Percentiles rank a stretch among this genome's conserved stretches.
Conservation (phyloP, 345 rosid genomes). For the Eucalyptus albens region DNA sequence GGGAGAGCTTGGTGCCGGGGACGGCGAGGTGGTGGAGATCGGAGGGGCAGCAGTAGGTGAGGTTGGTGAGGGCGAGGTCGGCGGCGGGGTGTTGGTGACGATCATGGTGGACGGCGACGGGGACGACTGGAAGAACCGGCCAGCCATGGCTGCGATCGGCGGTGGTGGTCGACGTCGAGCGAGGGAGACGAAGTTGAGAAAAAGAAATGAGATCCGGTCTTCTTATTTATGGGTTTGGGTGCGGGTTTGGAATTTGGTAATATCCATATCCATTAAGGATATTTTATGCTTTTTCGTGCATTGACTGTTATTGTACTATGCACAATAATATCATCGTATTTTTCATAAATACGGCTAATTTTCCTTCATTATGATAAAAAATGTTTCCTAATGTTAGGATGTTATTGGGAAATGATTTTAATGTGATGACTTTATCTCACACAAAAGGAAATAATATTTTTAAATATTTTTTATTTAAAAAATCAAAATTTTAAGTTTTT, state of each 20-base stretch:
- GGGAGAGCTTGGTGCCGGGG: constrained; percentile 62
- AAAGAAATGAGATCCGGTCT: background rate
- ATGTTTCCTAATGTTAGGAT: accelerated
- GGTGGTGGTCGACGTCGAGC: background rate
- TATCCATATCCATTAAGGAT: background rate
- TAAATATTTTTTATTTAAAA: accelerated
- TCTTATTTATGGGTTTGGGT: background rate
- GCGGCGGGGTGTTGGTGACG: constrained; percentile 69
- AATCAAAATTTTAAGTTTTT: too few species aligned
- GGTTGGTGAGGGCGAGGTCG: constrained; percentile 82
- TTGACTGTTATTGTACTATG: accelerated
- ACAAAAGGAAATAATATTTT: accelerated
- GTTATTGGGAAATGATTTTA: too few species aligned
- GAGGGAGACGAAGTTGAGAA: background rate
- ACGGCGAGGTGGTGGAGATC: constrained; percentile 78
- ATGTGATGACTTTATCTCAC: accelerated
- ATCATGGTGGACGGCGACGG: constrained; percentile 30
- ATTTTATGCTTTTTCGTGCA: background rate
- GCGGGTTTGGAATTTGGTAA: background rate
- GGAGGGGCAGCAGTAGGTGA: constrained; percentile 78
- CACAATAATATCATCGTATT: background rate
- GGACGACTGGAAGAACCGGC: constrained; percentile 26
- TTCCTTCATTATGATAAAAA: accelerated
- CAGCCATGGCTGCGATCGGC: constrained; percentile 26
- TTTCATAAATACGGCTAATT: background rate